These are phyloP conservation scores for Apiospora koreana DNA, from an alignment of 2,329 filamentous ascomycete genomes.

Conservation along the genomic window DNA sequence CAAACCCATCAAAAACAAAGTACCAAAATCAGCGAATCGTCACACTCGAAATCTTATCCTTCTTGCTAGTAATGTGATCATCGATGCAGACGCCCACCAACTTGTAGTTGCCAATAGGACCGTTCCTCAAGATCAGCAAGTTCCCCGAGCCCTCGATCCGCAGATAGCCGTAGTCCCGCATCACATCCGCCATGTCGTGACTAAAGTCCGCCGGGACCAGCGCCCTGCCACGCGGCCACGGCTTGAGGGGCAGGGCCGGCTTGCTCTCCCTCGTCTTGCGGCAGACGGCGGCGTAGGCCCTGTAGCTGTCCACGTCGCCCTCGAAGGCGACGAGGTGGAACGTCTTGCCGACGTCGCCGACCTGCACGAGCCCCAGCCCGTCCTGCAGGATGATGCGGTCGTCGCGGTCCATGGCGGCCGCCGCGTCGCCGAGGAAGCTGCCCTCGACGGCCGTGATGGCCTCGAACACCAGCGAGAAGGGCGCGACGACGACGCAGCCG, in stretches of 20 bases:
- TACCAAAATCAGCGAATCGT: no score
- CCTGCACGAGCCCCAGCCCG: constrained; percentile 27
- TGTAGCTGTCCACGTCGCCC: constrained; percentile 21
- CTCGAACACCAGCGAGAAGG: constrained; percentile 80
- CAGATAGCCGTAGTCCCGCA: constrained; percentile 20
- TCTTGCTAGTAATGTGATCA: constrained; percentile 7
- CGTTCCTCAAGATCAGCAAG: constrained; percentile 15
- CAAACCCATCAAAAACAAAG: no score
- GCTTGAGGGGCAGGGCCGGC: no score
- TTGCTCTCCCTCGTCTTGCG: constrained; percentile 14
- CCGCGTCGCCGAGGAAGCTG: constrained; percentile 21
- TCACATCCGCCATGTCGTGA: background rate
- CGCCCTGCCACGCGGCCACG: no score
- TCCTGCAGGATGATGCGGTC: constrained; percentile 24
- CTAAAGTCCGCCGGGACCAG: no score
- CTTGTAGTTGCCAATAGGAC: constrained; percentile 15
- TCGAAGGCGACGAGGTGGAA: constrained; percentile 27
- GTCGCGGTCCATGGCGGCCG: constrained; percentile 17
- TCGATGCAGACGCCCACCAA: constrained; percentile 20
- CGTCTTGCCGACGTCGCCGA: constrained; percentile 25
- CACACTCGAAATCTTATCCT: no score
- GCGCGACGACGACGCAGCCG: constrained; percentile 25
- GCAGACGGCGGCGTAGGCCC: constrained; percentile 19
- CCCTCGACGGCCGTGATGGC: constrained; percentile 48
- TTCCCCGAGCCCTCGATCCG: constrained; percentile 15